phyloP scores from a whole-genome alignment of 2,329 filamentous ascomycete species.

The Thielaviopsis punctulata region DNA sequence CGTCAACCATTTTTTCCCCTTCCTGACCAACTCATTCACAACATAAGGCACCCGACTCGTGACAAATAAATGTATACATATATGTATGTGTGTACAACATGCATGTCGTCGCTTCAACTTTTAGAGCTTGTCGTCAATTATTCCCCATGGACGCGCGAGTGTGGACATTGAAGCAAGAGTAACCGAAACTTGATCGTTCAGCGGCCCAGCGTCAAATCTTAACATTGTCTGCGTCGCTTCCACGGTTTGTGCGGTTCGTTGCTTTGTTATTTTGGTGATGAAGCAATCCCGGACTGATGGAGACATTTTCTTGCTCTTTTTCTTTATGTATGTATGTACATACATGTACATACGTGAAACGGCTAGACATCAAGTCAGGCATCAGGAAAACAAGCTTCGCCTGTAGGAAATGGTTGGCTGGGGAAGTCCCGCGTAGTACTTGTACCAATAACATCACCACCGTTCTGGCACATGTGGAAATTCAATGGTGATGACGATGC shows the following conservation, averaged over 20 bases:
- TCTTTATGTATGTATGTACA: neutral
- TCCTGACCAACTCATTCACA: neutral
- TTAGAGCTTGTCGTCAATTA: slow-evolving; percentile 12
- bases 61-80: too few relatives aligned
- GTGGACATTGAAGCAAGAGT: slow-evolving; percentile 53
- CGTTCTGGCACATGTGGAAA: too few relatives aligned
- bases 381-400: too few relatives aligned
- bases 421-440: too few relatives aligned
- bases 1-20: neutral
- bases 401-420: too few relatives aligned
- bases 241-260: slow-evolving; percentile 11
- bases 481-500: too few relatives aligned
- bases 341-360: too few relatives aligned
- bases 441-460: too few relatives aligned
- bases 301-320: slow-evolving; percentile 6
- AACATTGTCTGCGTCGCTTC: slow-evolving; percentile 11
- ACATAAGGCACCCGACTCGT: too few relatives aligned
- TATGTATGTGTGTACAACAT: too few relatives aligned
- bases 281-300: slow-evolving; percentile 10
- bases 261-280: slow-evolving; percentile 2
- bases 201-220: slow-evolving; percentile 6
- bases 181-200: slow-evolving; percentile 16
- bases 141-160: slow-evolving; percentile 33
- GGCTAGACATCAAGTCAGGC: too few relatives aligned
- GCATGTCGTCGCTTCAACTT: slow-evolving; percentile 10